Conservation (phyloP, 148 eudicot genomes). For the Camellia lanceoleosa region DNA sequence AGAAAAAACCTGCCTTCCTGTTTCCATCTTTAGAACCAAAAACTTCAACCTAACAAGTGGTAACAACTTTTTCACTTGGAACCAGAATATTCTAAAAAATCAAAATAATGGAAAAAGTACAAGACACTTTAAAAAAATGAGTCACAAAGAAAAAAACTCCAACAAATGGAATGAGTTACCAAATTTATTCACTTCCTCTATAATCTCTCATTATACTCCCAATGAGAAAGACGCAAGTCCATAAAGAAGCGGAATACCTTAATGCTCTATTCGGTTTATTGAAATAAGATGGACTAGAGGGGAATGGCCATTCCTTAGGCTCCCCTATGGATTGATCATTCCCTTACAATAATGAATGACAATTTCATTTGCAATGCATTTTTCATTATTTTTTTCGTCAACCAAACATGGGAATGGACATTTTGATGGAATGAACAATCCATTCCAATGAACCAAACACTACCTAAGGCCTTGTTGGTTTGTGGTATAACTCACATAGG, state of each 20-base stretch:
- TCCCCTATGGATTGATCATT: too few species aligned
- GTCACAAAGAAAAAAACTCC: not conserved
- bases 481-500: too few species aligned
- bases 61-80: not conserved
- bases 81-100: not conserved
- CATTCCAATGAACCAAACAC: too few species aligned
- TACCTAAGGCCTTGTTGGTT: too few species aligned
- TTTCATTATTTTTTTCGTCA: too few species aligned
- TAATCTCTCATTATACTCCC: not conserved
- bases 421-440: too few species aligned
- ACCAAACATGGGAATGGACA: too few species aligned
- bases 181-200: not conserved
- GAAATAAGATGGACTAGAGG: too few species aligned
- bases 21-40: conserved; percentile 43
- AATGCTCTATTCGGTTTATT: not conserved
- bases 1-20: conserved; percentile 58
- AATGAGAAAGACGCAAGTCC: not conserved
- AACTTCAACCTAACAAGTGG: conserved; percentile 12
- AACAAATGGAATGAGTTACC: not conserved
- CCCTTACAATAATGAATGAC: too few species aligned
- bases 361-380: too few species aligned
- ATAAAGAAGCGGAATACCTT: not conserved
- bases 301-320: too few species aligned
- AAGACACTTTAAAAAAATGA: not conserved
- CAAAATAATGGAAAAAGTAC: not conserved